phyloP scores from a whole-genome alignment of 306 rosid genomes.

The Malus fusca region DNA sequence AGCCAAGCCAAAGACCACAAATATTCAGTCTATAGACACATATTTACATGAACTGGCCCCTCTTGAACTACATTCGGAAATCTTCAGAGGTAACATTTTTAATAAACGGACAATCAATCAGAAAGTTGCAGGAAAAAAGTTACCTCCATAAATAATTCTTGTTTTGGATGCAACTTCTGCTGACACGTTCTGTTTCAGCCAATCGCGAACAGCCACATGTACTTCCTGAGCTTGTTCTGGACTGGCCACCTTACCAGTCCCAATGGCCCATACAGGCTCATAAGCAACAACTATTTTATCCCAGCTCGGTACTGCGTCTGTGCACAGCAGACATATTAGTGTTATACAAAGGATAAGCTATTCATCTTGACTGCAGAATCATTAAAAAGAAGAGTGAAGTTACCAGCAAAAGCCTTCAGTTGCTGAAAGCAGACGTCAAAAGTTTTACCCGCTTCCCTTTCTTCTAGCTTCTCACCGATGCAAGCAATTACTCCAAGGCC shows the following conservation, averaged over 20 bases:
- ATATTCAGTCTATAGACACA: background rate
- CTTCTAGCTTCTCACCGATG: constrained; percentile 82
- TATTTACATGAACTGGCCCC: background rate
- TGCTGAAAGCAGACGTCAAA: constrained; percentile 78
- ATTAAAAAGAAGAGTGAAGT: constrained; percentile 11
- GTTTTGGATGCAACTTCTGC: constrained; percentile 88
- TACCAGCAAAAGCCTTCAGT: constrained; percentile 87
- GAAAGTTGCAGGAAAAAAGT: constrained; percentile 11
- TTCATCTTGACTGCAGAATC: background rate
- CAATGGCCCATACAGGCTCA: constrained; percentile 99
- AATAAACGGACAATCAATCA: constrained; percentile 5
- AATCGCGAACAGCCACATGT: constrained; percentile 81
- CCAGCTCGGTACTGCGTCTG: constrained; percentile 96
- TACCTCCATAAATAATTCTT: constrained; percentile 96
- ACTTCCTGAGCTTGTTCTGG: constrained; percentile 99
- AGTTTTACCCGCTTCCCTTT: constrained; percentile 96
- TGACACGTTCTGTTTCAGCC: constrained; percentile 81
- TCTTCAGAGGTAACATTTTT: background rate
- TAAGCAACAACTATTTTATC: constrained; percentile 86
- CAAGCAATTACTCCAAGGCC: constrained; percentile 98
- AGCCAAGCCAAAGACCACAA: background rate
- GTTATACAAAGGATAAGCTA: constrained; percentile 3
- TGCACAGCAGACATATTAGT: constrained; percentile 9
- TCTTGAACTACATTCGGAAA: background rate
- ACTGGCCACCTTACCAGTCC: constrained; percentile 95